Base-by-base conservation (phyloP, 179 eudicot genomes). In the Beta corolliflora region DNA sequence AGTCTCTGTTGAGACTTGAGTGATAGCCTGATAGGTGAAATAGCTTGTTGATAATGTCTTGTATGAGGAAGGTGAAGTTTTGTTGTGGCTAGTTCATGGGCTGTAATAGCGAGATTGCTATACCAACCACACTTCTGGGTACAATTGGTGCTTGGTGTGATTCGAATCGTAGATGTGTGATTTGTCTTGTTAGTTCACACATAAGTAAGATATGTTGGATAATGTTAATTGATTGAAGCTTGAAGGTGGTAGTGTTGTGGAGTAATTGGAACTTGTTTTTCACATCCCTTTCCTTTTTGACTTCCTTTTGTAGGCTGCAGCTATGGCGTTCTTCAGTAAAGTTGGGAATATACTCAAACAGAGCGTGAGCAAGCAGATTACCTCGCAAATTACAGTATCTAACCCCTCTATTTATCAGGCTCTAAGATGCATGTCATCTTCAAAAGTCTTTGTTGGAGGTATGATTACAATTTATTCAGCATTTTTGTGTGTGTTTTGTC, bases 371-470 rank as follows among this genome's bases (percentile, higher is more conserved):
- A 92, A 84, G 83, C 91, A 86, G 76, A 59, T 87, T 68, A 85
- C 78, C 15, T 83, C 83, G 8, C 89, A 86, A 61, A 48, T 84
- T 71, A 81, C 89, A 75, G 83, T 87, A 58, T 87, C 95, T 10
- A 90, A 63, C 25, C 92, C 94, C 9, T 91, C 93, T 9, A 80
- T 94, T 79, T 89, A 83, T 81, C 94, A 94, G 86, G 85, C 86
- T 13, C 71, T 94, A 77, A 82, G 97, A 90, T 90, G 91, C 85
- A 91, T 92, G 94, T 91, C 98, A 75, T 83, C 89, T 59, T 84
- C 92, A 11, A 94, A 91, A 67, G 29, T 94, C 61, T 94, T 93
- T 81, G 41, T 94, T 83, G 98, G 97, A 89, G 98, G 98, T 94
- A 46, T 60, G 69, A 48, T 6, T 63, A 9, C 21, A 25, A 75